A percentile compares a stretch with the other conserved stretches of the same genome.
phyloP scores from a whole-genome alignment of 23 red algal genomes.

The Agarophyton chilense region DNA sequence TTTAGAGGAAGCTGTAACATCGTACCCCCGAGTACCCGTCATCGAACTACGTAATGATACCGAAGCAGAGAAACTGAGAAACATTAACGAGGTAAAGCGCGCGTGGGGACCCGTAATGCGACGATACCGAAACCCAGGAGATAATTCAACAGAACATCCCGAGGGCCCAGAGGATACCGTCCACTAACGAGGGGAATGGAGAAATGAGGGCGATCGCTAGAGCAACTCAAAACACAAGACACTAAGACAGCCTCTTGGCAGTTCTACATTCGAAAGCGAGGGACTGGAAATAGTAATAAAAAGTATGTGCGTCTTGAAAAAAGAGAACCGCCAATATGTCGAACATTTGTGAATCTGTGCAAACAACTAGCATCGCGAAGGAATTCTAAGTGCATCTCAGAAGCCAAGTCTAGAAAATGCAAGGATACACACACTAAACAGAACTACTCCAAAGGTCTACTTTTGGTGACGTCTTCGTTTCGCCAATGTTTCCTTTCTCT shows the following conservation, averaged over 20 bases:
- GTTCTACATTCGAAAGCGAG: background rate
- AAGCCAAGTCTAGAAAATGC: too few species aligned
- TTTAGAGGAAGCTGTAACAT: slow-evolving; percentile 71
- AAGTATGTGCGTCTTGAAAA: background rate
- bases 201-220: too few species aligned
- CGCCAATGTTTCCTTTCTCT: slow-evolving; percentile 72
- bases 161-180: background rate
- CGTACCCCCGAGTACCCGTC: slow-evolving; percentile 34
- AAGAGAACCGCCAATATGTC: too few species aligned
- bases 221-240: background rate
- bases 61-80: slow-evolving; percentile 12
- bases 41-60: slow-evolving; percentile 47
- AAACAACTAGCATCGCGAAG: background rate
- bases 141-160: background rate
- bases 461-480: slow-evolving; percentile 59
- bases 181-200: background rate
- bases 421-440: background rate
- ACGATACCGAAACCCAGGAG: background rate
- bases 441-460: slow-evolving; percentile 5
- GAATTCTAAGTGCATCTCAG: background rate
- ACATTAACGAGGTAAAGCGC: slow-evolving; percentile 31
- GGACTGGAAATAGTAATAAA: background rate
- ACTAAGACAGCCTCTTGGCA: background rate
- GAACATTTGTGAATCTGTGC: too few species aligned
- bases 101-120: slow-evolving; percentile 2